Conservation (phyloP, 768 basidiomycete species). For the Xerocomus potaroensis region DNA sequence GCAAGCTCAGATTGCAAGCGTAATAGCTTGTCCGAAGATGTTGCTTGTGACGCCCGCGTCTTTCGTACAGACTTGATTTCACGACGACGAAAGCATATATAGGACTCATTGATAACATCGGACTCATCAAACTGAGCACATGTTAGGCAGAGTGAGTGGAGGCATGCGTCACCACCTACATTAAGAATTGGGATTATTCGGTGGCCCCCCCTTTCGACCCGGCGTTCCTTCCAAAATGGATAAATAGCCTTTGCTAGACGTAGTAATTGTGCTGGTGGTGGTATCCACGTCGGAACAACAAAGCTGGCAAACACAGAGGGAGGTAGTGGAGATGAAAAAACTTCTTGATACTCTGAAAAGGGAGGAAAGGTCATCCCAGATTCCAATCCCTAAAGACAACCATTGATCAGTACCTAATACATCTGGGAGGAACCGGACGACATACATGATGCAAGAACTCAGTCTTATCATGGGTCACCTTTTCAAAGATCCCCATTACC, state of each 20-base stretch:
- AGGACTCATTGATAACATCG: constrained; percentile 69
- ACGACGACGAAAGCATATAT: constrained; percentile 94
- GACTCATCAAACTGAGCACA: constrained; percentile 53
- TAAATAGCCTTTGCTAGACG: constrained; percentile 73
- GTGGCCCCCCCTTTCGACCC: constrained; percentile 75
- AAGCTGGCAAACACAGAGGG: constrained; percentile 67
- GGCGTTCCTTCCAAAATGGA: constrained; percentile 86
- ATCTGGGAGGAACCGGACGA: constrained; percentile 10
- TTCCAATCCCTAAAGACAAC: constrained; percentile 49
- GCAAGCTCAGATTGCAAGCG: constrained; percentile 33
- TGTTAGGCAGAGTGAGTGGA: background rate
- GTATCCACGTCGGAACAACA: constrained; percentile 64
- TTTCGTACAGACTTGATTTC: constrained; percentile 94
- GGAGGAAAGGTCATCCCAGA: constrained; percentile 66
- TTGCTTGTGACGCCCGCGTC: constrained; percentile 86
- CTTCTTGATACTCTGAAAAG: constrained; percentile 69
- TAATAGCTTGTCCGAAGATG: constrained; percentile 82
- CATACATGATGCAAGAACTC: constrained; percentile 86
- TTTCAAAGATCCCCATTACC: constrained; percentile 93
- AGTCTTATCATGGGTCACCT: constrained; percentile 80
- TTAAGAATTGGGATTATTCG: constrained; percentile 85
- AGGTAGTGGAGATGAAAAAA: constrained; percentile 56
- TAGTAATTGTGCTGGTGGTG: constrained; percentile 54
- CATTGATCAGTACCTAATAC: background rate
- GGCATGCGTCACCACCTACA: constrained; percentile 43